Conservation (phyloP, 495 filamentous ascomycete genomes). For the Lasiosphaeris hirsuta region DNA sequence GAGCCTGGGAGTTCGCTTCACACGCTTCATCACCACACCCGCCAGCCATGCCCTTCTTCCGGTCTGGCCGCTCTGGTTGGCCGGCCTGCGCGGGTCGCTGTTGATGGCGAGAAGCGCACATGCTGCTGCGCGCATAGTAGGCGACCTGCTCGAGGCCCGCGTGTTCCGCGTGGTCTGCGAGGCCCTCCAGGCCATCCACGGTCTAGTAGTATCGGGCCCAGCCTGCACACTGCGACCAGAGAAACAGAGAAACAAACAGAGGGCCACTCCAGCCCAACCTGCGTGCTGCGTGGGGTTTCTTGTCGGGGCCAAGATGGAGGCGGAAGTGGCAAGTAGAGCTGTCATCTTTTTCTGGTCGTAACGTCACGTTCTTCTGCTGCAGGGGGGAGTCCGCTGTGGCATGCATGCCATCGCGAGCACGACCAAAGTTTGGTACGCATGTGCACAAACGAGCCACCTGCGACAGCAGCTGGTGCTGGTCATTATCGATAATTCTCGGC, state of each 20-base stretch:
- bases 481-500: constrained; percentile 9
- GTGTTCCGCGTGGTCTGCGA: background rate
- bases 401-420: constrained; percentile 12
- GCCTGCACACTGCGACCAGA: background rate
- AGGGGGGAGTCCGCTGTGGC: background rate
- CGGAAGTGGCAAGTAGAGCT: background rate
- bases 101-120: constrained; percentile 23
- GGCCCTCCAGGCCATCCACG: background rate
- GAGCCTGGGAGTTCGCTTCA: constrained; percentile 31
- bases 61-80: constrained; percentile 26
- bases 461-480: constrained; percentile 10
- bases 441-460: constrained; percentile 8
- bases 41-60: constrained; percentile 32
- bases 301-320: background rate
- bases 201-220: background rate
- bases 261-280: background rate
- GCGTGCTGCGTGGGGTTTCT: background rate
- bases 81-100: constrained; percentile 22
- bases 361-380: background rate
- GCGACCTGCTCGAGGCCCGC: background rate
- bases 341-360: background rate
- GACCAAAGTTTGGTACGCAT: constrained; percentile 11
- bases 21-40: constrained; percentile 28
- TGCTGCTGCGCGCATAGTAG: background rate
- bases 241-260: background rate